Conservation (phyloP, 225 moss, liverwort and hornwort species). For the Climacium dendroides region DNA sequence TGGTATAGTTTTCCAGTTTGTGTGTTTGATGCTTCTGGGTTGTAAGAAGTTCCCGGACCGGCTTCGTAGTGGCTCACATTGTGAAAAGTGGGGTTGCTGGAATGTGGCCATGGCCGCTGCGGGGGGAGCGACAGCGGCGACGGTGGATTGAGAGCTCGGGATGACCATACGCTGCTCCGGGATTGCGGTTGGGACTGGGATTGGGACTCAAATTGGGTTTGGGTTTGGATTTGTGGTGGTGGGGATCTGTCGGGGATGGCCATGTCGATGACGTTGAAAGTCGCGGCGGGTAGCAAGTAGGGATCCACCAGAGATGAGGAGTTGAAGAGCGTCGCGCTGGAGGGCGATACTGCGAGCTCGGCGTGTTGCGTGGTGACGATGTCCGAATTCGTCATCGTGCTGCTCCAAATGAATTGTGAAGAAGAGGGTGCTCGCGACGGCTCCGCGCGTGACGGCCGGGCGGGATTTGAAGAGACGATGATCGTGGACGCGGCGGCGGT, state of each 20-base stretch:
- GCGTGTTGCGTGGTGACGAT: background rate
- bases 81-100: background rate
- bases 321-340: background rate
- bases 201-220: background rate
- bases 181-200: background rate
- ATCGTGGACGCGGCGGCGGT: background rate
- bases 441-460: background rate
- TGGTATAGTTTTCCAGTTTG: background rate
- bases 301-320: background rate
- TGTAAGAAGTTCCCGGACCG: background rate
- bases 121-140: background rate
- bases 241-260: background rate
- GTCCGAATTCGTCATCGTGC: background rate
- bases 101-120: background rate
- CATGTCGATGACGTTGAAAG: conserved; percentile 11
- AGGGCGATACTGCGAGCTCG: background rate
- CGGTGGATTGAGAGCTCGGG: background rate
- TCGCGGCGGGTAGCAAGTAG: background rate
- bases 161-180: background rate
- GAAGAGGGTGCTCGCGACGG: background rate
- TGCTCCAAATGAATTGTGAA: background rate
- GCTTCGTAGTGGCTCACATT: background rate
- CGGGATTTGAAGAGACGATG: background rate
- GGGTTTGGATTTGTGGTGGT: background rate
- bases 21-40: background rate